A percentile compares a stretch with the other conserved stretches of the same genome.
These are phyloP conservation scores for Jamesozyma spencerorum DNA, from an alignment of 805 yeast species.

Conservation along the genomic window DNA sequence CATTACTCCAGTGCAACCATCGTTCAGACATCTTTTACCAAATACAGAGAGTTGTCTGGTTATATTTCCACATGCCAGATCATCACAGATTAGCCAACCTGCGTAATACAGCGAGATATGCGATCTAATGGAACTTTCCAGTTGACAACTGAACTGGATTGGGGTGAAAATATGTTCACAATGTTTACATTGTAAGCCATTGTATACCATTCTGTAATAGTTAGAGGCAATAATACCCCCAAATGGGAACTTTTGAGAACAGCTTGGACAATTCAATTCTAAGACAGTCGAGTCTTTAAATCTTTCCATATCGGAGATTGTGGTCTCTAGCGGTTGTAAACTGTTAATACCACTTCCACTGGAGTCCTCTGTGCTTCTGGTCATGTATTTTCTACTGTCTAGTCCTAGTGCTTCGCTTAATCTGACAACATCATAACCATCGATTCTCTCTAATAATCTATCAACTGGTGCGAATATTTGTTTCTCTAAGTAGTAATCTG, in stretches of 20 bases:
- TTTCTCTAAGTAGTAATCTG: conserved; percentile 70
- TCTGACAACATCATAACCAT: conserved; percentile 74
- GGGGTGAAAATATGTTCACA: conserved; percentile 48
- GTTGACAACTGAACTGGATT: conserved; percentile 54
- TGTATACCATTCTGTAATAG: conserved; percentile 50
- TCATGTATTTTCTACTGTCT: conserved; percentile 54
- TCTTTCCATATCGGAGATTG: conserved; percentile 71
- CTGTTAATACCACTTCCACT: conserved; percentile 30
- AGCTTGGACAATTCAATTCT: conserved; percentile 45
- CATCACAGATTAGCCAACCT: conserved; percentile 83
- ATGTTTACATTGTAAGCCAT: conserved; percentile 61
- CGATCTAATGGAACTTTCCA: conserved; percentile 62
- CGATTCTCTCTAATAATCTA: conserved; percentile 73
- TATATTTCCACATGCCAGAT: conserved; percentile 63
- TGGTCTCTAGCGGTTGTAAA: conserved; percentile 70
- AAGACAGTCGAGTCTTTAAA: conserved; percentile 57
- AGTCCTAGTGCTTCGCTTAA: conserved; percentile 72
- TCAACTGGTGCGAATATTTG: conserved; percentile 88
- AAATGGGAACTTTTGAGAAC: conserved; percentile 53
- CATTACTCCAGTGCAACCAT: conserved; percentile 70
- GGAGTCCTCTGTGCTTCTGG: conserved; percentile 26
- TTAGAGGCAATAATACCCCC: conserved; percentile 66
- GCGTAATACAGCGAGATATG: conserved; percentile 72
- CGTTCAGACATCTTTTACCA: conserved; percentile 68
- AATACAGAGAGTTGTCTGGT: conserved; percentile 85